phyloP scores from a whole-genome alignment of 2,329 filamentous ascomycete genomes.

The Xylaria hypoxylon region DNA sequence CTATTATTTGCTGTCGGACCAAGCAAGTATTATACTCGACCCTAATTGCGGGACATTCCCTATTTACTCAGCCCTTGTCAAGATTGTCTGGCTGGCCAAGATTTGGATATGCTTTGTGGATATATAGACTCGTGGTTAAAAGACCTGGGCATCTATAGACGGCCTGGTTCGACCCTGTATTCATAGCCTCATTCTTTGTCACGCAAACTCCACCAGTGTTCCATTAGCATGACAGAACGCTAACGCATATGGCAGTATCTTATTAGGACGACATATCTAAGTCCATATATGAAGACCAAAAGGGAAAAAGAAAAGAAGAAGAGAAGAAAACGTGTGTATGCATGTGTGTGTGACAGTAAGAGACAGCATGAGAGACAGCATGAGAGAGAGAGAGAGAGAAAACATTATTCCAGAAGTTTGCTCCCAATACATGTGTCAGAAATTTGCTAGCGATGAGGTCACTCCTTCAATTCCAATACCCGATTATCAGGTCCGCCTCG shows the following conservation, averaged over 20 bases:
- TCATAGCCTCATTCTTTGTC: neutral
- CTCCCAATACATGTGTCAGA: slow-evolving; percentile 11
- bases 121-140: neutral
- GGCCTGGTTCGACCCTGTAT: slow-evolving; percentile 11
- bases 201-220: neutral
- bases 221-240: neutral
- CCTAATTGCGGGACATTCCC: neutral
- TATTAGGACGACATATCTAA: slow-evolving; percentile 1
- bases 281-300: neutral
- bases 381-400: too few relatives aligned
- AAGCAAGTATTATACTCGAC: neutral
- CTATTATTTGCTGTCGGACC: neutral
- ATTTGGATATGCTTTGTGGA: neutral
- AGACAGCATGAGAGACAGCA: too few relatives aligned
- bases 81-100: neutral
- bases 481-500: slow-evolving; percentile 33
- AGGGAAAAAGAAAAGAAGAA: neutral
- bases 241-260: neutral
- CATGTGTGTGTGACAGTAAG: too few relatives aligned
- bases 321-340: neutral
- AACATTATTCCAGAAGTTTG: slow-evolving; percentile 7
- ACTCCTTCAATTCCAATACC: slow-evolving; percentile 27
- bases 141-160: neutral
- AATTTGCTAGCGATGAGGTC: slow-evolving; percentile 29
- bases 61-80: neutral